These are phyloP conservation scores for Amanita inopinata DNA, from an alignment of 768 basidiomycete species.

Conservation along the genomic window DNA sequence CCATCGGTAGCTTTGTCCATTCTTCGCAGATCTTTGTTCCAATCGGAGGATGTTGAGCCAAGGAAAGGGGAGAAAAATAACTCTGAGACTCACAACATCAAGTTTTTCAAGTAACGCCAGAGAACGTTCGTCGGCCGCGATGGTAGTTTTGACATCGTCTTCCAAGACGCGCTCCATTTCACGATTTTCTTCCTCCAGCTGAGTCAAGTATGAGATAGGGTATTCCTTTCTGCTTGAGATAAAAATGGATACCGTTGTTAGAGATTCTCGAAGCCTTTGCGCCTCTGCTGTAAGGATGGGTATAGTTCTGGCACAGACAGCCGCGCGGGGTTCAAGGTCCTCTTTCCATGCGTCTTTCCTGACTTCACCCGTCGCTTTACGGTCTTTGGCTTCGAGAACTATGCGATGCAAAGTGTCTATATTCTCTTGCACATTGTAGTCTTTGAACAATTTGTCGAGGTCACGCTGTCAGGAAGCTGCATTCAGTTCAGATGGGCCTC, in stretches of 20 bases:
- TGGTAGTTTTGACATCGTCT: constrained; percentile 34
- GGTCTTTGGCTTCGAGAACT: constrained; percentile 55
- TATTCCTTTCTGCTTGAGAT: background rate
- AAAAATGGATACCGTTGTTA: constrained; percentile 35
- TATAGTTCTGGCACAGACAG: constrained; percentile 52
- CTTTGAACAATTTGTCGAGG: constrained; percentile 58
- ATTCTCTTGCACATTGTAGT: constrained; percentile 58
- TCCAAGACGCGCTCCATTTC: constrained; percentile 38
- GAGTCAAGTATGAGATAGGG: background rate
- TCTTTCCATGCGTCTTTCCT: constrained; percentile 57
- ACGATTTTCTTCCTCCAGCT: constrained; percentile 54
- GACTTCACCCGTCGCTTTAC: constrained; percentile 36
- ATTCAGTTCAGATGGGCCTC: background rate
- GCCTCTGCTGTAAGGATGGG: constrained; percentile 43
- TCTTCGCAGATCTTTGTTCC: constrained; percentile 31
- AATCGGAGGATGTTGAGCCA: background rate
- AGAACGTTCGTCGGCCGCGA: constrained; percentile 35
- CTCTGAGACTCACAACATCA: constrained; percentile 33
- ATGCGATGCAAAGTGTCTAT: constrained; percentile 64
- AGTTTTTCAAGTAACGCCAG: constrained; percentile 41
- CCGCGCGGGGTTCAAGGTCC: constrained; percentile 50
- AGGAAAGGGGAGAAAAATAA: background rate
- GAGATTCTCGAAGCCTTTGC: constrained; percentile 25
- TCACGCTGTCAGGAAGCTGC: constrained; percentile 34
- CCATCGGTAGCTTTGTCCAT: constrained; percentile 48